phyloP scores from a whole-genome alignment of 441 rosid genomes.

The Populus trichocarpa region DNA sequence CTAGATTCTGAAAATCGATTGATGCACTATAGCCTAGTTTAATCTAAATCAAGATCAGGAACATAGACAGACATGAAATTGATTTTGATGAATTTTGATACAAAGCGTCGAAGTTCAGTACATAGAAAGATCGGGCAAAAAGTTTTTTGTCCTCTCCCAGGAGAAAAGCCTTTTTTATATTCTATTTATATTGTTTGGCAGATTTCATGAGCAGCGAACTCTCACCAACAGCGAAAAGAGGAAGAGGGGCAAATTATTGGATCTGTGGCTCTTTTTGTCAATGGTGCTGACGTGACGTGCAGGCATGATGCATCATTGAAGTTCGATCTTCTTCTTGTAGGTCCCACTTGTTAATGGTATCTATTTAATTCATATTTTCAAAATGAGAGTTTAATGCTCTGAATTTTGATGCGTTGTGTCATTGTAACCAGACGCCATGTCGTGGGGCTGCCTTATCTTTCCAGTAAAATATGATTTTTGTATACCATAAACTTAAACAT shows the following conservation, averaged over 20 bases:
- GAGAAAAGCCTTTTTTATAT: neutral
- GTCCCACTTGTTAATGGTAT: neutral
- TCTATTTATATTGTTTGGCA: too few species aligned
- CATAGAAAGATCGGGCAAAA: neutral
- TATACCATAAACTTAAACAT: too few species aligned
- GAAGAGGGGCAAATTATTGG: neutral
- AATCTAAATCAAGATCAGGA: neutral
- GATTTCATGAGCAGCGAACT: too few species aligned
- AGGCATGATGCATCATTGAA: neutral
- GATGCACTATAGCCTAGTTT: neutral
- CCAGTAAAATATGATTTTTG: too few species aligned
- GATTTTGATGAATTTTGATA: neutral
- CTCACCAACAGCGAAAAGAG: neutral
- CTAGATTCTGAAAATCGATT: too few species aligned
- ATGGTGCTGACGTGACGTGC: neutral
- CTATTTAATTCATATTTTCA: neutral
- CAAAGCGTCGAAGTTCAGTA: neutral
- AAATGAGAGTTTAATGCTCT: neutral
- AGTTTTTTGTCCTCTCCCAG: neutral
- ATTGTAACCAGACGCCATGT: too few species aligned
- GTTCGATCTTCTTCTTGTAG: neutral
- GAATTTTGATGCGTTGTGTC: neutral
- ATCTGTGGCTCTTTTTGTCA: neutral
- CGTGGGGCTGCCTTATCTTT: too few species aligned
- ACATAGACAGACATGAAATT: neutral